Conservation (phyloP, 176 grass and related monocot genomes). For the Chrysopogon serrulatus region DNA sequence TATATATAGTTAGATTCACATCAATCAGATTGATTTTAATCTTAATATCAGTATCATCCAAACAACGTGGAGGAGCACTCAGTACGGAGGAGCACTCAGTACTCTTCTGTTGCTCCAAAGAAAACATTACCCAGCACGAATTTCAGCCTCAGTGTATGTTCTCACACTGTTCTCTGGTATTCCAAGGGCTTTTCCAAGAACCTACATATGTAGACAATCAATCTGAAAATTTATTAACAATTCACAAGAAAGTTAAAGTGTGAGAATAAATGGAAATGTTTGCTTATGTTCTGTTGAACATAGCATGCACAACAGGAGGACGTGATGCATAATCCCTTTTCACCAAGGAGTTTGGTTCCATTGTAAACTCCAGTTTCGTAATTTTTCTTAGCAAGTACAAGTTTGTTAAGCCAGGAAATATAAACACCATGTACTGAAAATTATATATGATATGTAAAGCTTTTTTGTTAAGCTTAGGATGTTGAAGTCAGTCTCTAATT, state of each 20-base stretch:
- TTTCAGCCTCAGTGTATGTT: constrained; percentile 97
- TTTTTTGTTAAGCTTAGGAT: neutral
- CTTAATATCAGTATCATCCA: neutral
- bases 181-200: constrained; percentile 87
- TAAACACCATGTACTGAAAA: neutral
- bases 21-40: constrained; percentile 5
- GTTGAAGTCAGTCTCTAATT: neutral
- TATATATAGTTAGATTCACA: constrained; percentile 37
- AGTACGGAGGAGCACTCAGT: neutral
- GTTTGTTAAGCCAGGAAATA: neutral
- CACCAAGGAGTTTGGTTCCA: neutral
- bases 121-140: constrained; percentile 78
- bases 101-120: neutral
- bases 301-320: neutral
- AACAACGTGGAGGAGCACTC: neutral
- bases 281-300: neutral
- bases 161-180: constrained; percentile 87
- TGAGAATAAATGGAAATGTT: constrained; percentile 2
- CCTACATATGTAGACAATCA: constrained; percentile 39
- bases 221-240: neutral
- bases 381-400: neutral
- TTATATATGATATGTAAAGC: neutral
- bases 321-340: neutral
- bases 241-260: neutral
- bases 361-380: neutral